A percentile compares a stretch with the other conserved stretches of the same genome.
phyloP scores from a whole-genome alignment of 2,329 filamentous ascomycete genomes.

The Microcyclospora tardicrescens region DNA sequence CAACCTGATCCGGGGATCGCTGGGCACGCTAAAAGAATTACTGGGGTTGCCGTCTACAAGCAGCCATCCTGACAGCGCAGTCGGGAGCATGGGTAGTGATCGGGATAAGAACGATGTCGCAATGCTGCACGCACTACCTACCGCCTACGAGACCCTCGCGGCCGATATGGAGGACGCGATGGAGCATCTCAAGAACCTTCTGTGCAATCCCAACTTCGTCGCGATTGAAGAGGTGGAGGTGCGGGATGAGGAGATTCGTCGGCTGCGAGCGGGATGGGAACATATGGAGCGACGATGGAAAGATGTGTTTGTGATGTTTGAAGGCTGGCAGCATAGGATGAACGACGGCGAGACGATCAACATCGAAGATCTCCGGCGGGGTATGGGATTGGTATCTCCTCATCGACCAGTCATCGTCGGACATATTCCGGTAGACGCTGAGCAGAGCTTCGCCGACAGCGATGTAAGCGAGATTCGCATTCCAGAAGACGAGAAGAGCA shows the following conservation, averaged over 20 bases:
- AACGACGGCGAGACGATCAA: slow-evolving; percentile 58
- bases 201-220: slow-evolving; percentile 94
- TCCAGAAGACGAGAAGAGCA: slow-evolving; percentile 5
- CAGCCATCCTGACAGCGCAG: slow-evolving; percentile 18
- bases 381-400: slow-evolving; percentile 39
- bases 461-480: slow-evolving; percentile 13
- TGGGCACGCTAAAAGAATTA: slow-evolving; percentile 55
- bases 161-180: slow-evolving; percentile 64
- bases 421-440: slow-evolving; percentile 4
- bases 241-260: slow-evolving; percentile 80
- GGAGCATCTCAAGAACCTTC: slow-evolving; percentile 64
- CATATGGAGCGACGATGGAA: slow-evolving; percentile 87
- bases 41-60: slow-evolving; percentile 39
- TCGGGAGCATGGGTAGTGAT: slow-evolving; percentile 18
- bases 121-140: slow-evolving; percentile 37
- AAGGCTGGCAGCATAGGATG: slow-evolving; percentile 80
- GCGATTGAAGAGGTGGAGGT: slow-evolving; percentile 86
- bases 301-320: slow-evolving; percentile 81
- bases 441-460: slow-evolving; percentile 16
- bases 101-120: slow-evolving; percentile 16
- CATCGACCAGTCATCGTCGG: slow-evolving; percentile 12
- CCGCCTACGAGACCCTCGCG: slow-evolving; percentile 55
- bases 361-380: slow-evolving; percentile 47
- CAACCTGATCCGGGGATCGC: slow-evolving; percentile 55
- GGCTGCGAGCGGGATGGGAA: slow-evolving; percentile 75